A percentile compares a stretch with the other conserved stretches of the same genome.
Evolutionary conservation across 352 stramenopile genomes (phyloP).

Genomic region (Globisporangium splendens): DNA sequence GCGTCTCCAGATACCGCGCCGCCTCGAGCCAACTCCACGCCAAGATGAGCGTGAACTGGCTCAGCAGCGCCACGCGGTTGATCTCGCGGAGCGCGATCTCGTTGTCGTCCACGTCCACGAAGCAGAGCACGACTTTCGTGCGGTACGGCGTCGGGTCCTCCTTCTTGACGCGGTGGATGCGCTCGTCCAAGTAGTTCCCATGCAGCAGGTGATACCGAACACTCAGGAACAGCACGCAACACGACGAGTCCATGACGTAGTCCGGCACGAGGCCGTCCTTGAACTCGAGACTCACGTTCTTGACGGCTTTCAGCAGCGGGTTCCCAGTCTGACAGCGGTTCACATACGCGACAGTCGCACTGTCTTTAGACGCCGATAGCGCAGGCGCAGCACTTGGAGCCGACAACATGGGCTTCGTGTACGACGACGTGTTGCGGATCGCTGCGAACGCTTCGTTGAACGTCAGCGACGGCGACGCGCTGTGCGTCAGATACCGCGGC

Average conservation of each 20-base stretch:
- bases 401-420: constrained; percentile 24
- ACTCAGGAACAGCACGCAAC: constrained; percentile 91
- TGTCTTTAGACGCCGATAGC: constrained; percentile 24
- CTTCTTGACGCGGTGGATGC: constrained; percentile 87
- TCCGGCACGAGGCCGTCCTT: constrained; percentile 90
- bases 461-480: constrained; percentile 20
- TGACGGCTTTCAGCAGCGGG: constrained; percentile 88
- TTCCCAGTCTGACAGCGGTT: constrained; percentile 92
- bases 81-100: constrained; percentile 89
- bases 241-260: constrained; percentile 91
- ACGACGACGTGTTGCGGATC: constrained; percentile 56
- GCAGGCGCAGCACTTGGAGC: constrained; percentile 4
- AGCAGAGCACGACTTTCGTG: constrained; percentile 90
- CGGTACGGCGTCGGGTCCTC: constrained; percentile 73
- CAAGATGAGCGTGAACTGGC: constrained; percentile 92
- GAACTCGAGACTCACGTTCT: constrained; percentile 92
- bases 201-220: constrained; percentile 89
- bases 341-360: constrained; percentile 61
- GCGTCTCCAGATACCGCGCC: constrained; percentile 95
- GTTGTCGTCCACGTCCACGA: constrained; percentile 96
- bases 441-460: constrained; percentile 61
- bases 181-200: constrained; percentile 88
- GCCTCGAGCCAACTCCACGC: constrained; percentile 93
- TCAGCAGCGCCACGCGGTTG: constrained; percentile 90
- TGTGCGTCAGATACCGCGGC: constrained; percentile 36